Percentiles rank a stretch among this genome's conserved stretches.
These are phyloP conservation scores for Podaxis sp. DNA, from an alignment of 768 basidiomycete species.

Conservation along the genomic window DNA sequence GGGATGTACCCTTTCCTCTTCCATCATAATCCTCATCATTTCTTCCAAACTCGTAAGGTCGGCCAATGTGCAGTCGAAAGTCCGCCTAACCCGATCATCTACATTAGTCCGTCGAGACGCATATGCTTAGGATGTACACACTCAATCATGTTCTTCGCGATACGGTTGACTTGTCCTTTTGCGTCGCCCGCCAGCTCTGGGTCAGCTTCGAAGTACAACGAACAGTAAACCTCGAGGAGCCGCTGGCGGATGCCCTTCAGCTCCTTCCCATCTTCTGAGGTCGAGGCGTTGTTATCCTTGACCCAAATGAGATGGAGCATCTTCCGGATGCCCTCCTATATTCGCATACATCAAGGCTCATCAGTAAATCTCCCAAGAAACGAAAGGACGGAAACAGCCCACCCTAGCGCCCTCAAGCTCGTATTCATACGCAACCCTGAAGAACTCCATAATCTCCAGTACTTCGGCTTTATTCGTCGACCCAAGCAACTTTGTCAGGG, in stretches of 20 bases:
- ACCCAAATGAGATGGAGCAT: conserved; percentile 98
- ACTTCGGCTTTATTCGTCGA: conserved; percentile 86
- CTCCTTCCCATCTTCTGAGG: conserved; percentile 62
- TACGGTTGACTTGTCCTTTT: conserved; percentile 87
- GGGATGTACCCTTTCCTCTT: conserved; percentile 75
- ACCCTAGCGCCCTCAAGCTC: conserved; percentile 79
- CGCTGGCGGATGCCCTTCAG: conserved; percentile 86
- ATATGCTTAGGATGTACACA: conserved; percentile 35
- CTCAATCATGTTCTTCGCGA: conserved; percentile 98
- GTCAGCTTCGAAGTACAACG: conserved; percentile 75
- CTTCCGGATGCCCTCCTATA: conserved; percentile 83
- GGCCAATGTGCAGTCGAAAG: conserved; percentile 89
- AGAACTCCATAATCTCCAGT: conserved; percentile 87
- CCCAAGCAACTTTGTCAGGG: conserved; percentile 75
- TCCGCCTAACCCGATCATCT: conserved; percentile 46
- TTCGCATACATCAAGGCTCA: not conserved
- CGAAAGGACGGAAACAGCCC: conserved; percentile 16
- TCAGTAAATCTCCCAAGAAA: not conserved
- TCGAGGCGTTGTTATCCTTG: conserved; percentile 86
- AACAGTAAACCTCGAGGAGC: conserved; percentile 86
- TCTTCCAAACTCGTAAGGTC: conserved; percentile 96
- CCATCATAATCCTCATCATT: conserved; percentile 96
- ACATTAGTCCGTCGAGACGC: not conserved
- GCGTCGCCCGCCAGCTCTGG: conserved; percentile 68
- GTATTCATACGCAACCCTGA: conserved; percentile 79